These are phyloP conservation scores for Linum tenue DNA, from an alignment of 345 rosid species.

Conservation along the genomic window DNA sequence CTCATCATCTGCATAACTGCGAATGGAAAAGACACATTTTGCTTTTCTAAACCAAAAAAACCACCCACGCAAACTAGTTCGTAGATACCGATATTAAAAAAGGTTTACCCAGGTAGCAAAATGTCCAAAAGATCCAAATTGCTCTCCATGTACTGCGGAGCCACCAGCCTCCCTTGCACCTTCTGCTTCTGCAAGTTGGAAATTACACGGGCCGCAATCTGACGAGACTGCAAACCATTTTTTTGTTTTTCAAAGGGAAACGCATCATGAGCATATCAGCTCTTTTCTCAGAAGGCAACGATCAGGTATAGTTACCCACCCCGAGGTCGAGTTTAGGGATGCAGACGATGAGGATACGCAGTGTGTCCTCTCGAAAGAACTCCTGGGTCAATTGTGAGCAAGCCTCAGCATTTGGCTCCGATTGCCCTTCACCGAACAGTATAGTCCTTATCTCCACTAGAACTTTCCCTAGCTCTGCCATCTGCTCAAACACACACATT, in stretches of 20 bases:
- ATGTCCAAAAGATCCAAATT: slow-evolving; percentile 36
- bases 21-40: not conserved
- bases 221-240: slow-evolving; percentile 30
- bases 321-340: slow-evolving; percentile 5
- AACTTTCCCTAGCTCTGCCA: slow-evolving; percentile 2
- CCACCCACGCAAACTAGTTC: too few relatives aligned
- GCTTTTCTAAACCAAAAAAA: not conserved
- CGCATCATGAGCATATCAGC: too few relatives aligned
- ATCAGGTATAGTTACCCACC: not conserved
- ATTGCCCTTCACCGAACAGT: slow-evolving; percentile 6
- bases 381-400: slow-evolving; percentile 9
- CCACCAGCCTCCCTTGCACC: slow-evolving; percentile 29
- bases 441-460: slow-evolving; percentile 6
- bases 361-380: not conserved
- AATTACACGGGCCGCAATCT: slow-evolving; percentile 31
- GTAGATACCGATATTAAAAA: too few relatives aligned
- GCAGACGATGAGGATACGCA: slow-evolving; percentile 2
- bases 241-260: not conserved
- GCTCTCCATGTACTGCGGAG: slow-evolving; percentile 30
- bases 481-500: not conserved
- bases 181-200: slow-evolving; percentile 42
- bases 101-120: slow-evolving; percentile 32
- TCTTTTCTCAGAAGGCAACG: not conserved
- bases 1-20: not conserved
- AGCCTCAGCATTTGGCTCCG: slow-evolving; percentile 7